These are phyloP conservation scores for Eucalyptus tenuipes DNA, from an alignment of 345 rosid species.

Conservation along the genomic window DNA sequence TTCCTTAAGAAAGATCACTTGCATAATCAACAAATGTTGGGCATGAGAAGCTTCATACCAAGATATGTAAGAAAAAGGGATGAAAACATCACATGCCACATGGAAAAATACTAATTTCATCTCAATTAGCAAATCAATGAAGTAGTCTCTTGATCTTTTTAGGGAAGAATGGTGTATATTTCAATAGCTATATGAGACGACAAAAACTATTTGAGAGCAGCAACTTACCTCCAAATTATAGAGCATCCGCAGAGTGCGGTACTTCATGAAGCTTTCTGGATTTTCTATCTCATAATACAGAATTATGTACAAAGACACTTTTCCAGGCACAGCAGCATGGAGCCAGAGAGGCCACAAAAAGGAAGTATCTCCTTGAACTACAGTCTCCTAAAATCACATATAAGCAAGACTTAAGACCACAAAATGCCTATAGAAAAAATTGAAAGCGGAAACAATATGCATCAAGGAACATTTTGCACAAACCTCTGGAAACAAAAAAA, in stretches of 20 bases:
- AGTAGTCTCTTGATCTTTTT: background rate
- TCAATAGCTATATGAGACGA: background rate
- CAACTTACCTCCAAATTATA: conserved; percentile 60
- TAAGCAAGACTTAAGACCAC: background rate
- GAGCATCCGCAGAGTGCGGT: conserved; percentile 78
- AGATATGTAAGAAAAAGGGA: background rate
- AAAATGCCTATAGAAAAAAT: background rate
- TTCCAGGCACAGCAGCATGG: conserved; percentile 90
- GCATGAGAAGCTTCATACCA: background rate
- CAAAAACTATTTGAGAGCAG: background rate
- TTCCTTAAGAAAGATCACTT: background rate
- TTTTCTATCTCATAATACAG: conserved; percentile 85
- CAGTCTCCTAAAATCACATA: conserved; percentile 38
- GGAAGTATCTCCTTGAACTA: conserved; percentile 39
- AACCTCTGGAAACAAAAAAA: conserved; percentile 83
- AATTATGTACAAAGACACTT: conserved; percentile 40
- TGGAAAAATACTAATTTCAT: background rate
- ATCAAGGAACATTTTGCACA: conserved; percentile 6
- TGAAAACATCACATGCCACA: background rate
- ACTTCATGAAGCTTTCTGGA: conserved; percentile 61
- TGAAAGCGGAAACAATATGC: background rate
- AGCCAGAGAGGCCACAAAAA: conserved; percentile 92
- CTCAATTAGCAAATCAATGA: background rate
- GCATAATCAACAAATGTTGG: background rate
- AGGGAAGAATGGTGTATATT: background rate